Evolutionary conservation across 352 stramenopile genomes (phyloP), one percentile per base, ranked within the genome.

Genomic region (Globisporangium middletonii): DNA sequence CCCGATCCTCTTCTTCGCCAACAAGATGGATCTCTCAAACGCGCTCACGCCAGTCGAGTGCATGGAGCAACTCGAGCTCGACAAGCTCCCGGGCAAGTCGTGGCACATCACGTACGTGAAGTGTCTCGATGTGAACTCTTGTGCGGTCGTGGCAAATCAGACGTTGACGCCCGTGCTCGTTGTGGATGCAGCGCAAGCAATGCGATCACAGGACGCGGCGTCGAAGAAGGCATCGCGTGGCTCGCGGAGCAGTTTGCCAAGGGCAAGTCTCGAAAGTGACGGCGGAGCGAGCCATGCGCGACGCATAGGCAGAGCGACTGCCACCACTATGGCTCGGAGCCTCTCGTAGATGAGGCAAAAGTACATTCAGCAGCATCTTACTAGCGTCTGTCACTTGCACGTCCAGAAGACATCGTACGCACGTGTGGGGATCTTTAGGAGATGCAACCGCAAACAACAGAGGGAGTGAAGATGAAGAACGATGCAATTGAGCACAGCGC

Each of bases 21-120:
- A 95, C 70, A 95, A 95, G 59, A 95, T 92, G 83, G 86, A 95
- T 43, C 52, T 91, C 19, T 52, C 78, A 1, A 80, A 85, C 50
- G 73, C 77, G 5, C 64, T 94, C 37, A 85, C 79, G 11, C 79
- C 83, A 0, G 80, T 92, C 53, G 83, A 95, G 64, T 91, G 80
- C 64, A 89, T 92, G 73, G 71, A 89, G 58, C 65, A 83, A 13
- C 68, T 95, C 4, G 83, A 89, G 53, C 74, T 95, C 27, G 77
- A 92, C 26, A 88, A 83, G 27, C 75, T 95, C 4, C 63, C 67
- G 9, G 84, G 86, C 61, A 88, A 89, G 50, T 86, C 86, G 8
- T 95, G 83, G 86, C 81, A 90, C 60, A 92, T 95, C 61, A 77
- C 79, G 83, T 93, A 79, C 50, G 72, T 82, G 0, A 27, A 27